Evolutionary conservation across 1,284 basidiomycete genomes (phyloP).

Genomic region (Austroboletus niveus): DNA sequence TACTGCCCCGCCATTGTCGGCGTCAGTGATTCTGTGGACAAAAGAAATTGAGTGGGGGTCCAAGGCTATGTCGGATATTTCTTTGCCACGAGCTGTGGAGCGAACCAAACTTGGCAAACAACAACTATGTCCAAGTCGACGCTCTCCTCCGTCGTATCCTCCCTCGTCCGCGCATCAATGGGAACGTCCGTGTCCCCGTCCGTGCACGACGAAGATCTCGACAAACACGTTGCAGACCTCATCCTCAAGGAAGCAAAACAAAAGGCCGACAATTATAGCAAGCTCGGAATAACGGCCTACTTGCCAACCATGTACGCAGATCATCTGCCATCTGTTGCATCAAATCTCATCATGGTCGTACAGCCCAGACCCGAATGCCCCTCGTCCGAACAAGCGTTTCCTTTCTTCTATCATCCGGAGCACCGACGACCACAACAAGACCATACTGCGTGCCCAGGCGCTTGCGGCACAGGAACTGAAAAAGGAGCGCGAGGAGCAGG

Average conservation of each 20-base stretch:
- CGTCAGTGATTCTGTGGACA: neutral
- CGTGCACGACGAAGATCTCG: constrained; percentile 81
- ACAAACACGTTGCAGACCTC: constrained; percentile 84
- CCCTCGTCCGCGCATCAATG: constrained; percentile 79
- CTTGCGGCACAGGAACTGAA: constrained; percentile 72
- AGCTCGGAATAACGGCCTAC: constrained; percentile 69
- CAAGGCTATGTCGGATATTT: neutral
- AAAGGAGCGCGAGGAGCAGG: constrained; percentile 58
- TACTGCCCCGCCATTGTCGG: constrained; percentile 3
- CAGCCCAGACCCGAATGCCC: constrained; percentile 57
- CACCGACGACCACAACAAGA: constrained; percentile 91
- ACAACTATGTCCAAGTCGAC: constrained; percentile 33
- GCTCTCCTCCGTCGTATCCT: constrained; percentile 82
- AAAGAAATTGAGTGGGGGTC: neutral
- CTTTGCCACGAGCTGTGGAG: neutral
- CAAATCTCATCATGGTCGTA: constrained; percentile 1
- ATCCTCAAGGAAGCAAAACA: constrained; percentile 88
- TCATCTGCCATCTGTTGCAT: neutral
- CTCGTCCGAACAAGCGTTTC: constrained; percentile 90
- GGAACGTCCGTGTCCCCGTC: constrained; percentile 62
- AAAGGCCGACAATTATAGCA: constrained; percentile 73
- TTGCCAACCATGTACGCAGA: constrained; percentile 45
- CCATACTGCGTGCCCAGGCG: constrained; percentile 75
- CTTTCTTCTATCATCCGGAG: constrained; percentile 83
- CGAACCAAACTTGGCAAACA: constrained; percentile 17